These are phyloP conservation scores for Viola odorata DNA, from an alignment of 345 rosid species.

Conservation along the genomic window DNA sequence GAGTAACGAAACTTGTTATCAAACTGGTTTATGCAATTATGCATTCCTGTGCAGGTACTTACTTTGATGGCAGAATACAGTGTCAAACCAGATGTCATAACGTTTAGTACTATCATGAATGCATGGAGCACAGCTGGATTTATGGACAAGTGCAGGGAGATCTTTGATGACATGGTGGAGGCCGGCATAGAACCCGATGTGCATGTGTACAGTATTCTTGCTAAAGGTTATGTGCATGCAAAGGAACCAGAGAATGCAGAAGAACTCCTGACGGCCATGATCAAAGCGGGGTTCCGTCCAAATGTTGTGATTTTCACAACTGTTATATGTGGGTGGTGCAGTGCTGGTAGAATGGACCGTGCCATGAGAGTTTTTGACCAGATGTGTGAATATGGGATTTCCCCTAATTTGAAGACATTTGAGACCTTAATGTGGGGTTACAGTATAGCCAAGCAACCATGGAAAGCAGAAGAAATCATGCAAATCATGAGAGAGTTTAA, in stretches of 20 bases:
- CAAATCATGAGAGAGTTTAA: constrained; percentile 57
- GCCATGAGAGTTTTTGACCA: constrained; percentile 50
- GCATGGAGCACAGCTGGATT: constrained; percentile 84
- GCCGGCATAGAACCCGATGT: constrained; percentile 70
- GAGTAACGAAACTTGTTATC: too few species aligned
- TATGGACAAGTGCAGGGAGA: constrained; percentile 79
- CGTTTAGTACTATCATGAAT: constrained; percentile 91
- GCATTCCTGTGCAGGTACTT: constrained; percentile 37
- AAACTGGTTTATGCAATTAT: background rate
- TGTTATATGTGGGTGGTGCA: constrained; percentile 81
- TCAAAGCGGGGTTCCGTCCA: constrained; percentile 45
- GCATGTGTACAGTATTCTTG: constrained; percentile 75
- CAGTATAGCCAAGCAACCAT: constrained; percentile 76
- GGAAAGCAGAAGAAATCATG: constrained; percentile 75
- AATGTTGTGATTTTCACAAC: constrained; percentile 90
- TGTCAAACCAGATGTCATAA: constrained; percentile 70
- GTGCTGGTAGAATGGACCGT: constrained; percentile 61
- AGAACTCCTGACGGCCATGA: constrained; percentile 50
- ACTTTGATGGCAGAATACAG: constrained; percentile 64
- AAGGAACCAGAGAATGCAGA: constrained; percentile 72
- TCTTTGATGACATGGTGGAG: constrained; percentile 68
- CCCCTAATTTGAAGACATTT: constrained; percentile 69
- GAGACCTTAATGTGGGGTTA: constrained; percentile 91
- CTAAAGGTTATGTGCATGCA: constrained; percentile 75
- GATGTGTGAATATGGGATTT: constrained; percentile 50